phyloP scores from a whole-genome alignment of 2,329 filamentous ascomycete species.

The Chaetomium olivaceum region DNA sequence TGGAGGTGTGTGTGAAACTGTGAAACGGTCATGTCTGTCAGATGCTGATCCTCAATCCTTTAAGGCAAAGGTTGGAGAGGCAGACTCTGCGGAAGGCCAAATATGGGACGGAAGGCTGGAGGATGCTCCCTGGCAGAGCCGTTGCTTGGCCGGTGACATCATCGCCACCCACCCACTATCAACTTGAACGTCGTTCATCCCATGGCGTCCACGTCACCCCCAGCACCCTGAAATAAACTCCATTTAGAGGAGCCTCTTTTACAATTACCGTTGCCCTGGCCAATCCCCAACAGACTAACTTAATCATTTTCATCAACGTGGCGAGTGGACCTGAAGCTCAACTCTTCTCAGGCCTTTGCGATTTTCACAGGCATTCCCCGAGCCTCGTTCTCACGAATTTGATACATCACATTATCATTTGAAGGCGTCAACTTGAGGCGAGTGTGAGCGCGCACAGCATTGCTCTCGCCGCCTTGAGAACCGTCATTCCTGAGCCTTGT shows the following conservation, averaged over 20 bases:
- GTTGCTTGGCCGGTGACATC: slow-evolving; percentile 17
- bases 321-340: background rate
- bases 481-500: background rate
- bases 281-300: background rate
- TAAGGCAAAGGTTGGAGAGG: background rate
- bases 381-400: background rate
- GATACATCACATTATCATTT: slow-evolving; percentile 5
- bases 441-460: background rate
- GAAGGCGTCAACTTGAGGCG: background rate
- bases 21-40: background rate
- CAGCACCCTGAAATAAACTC: background rate
- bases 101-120: background rate
- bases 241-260: background rate
- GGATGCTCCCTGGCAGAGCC: background rate
- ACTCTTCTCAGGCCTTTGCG: background rate
- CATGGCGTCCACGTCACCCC: slow-evolving; percentile 2
- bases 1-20: background rate
- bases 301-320: slow-evolving; percentile 4
- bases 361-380: background rate
- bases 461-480: background rate
- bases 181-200: background rate
- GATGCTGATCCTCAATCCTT: background rate
- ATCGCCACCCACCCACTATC: slow-evolving; percentile 11
- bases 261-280: background rate
- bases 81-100: background rate